phyloP scores from a whole-genome alignment of 352 stramenopile genomes.

The Pythium coloratum region DNA sequence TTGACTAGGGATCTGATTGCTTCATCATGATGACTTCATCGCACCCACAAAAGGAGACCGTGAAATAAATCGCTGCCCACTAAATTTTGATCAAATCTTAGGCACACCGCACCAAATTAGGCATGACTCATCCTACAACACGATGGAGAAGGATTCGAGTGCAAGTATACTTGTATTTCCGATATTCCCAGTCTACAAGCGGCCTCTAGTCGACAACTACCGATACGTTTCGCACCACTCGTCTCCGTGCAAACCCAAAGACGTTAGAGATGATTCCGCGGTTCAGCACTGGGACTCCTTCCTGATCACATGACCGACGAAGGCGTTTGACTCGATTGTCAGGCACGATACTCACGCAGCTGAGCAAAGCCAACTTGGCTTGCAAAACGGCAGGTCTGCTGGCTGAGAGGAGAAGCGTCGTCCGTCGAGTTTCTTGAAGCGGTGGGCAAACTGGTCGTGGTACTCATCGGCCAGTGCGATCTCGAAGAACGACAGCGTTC shows the following conservation, averaged over 20 bases:
- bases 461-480: constrained; percentile 4
- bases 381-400: neutral
- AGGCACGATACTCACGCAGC: neutral
- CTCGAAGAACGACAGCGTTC: constrained; percentile 13
- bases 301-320: neutral
- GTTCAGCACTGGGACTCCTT: neutral
- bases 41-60: too few relatives aligned
- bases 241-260: neutral
- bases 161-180: too few relatives aligned
- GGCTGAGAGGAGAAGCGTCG: neutral
- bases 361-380: constrained; percentile 5
- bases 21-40: too few relatives aligned
- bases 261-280: neutral
- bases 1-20: too few relatives aligned
- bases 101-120: too few relatives aligned
- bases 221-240: neutral
- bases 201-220: neutral
- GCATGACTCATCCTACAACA: too few relatives aligned
- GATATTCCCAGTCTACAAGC: neutral
- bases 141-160: too few relatives aligned
- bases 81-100: too few relatives aligned
- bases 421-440: neutral
- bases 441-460: neutral
- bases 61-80: too few relatives aligned
- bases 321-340: neutral